These are phyloP conservation scores for Acorus calamus DNA, from an alignment of 106 monocot species.

Conservation along the genomic window DNA sequence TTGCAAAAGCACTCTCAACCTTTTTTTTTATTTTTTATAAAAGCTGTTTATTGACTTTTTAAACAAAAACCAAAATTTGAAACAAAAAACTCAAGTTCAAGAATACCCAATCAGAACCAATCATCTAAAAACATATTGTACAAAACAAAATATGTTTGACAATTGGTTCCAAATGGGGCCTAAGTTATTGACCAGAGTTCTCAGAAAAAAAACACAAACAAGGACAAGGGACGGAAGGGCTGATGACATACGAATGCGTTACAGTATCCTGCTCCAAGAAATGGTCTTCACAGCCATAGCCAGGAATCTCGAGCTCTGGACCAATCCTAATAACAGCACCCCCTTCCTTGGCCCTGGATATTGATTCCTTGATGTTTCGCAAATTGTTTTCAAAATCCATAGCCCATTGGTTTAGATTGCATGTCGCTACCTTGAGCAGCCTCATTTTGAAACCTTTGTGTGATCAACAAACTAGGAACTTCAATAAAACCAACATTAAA, in stretches of 20 bases:
- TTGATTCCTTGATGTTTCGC: slow-evolving; percentile 77
- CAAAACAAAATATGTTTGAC: too few relatives aligned
- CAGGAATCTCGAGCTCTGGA: slow-evolving; percentile 93
- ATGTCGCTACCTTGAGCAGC: slow-evolving; percentile 88
- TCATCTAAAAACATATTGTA: too few relatives aligned
- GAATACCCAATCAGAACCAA: too few relatives aligned
- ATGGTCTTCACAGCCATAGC: slow-evolving; percentile 98
- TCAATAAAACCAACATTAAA: too few relatives aligned
- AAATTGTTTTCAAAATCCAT: slow-evolving; percentile 96
- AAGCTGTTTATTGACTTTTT: too few relatives aligned
- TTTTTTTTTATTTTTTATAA: too few relatives aligned
- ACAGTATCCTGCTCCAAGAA: slow-evolving; percentile 93
- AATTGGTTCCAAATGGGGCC: too few relatives aligned
- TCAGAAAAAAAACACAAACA: neutral
- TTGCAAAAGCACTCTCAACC: too few relatives aligned
- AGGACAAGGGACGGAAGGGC: neutral
- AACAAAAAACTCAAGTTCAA: too few relatives aligned
- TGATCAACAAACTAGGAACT: too few relatives aligned
- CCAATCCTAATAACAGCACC: slow-evolving; percentile 74
- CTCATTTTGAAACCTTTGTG: slow-evolving; percentile 37
- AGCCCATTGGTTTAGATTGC: slow-evolving; percentile 97
- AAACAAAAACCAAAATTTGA: too few relatives aligned
- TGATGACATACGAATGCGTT: slow-evolving; percentile 43
- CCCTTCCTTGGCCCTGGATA: slow-evolving; percentile 49
- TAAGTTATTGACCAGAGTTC: too few relatives aligned